Evolutionary conservation across 2,329 filamentous ascomycete genomes (phyloP).

Genomic region (Alternaria longipes): DNA sequence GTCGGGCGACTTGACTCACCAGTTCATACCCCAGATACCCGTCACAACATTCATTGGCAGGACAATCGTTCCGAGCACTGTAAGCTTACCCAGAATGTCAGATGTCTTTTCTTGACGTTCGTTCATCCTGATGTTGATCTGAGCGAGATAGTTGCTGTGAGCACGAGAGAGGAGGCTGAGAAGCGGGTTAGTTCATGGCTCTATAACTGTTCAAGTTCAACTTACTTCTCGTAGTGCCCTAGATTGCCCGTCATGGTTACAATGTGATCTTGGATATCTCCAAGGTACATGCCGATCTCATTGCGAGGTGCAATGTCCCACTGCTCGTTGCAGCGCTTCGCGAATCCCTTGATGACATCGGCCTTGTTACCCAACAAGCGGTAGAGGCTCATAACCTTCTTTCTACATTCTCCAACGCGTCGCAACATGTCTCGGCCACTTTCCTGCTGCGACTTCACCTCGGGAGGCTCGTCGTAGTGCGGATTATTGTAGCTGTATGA

Average conservation of each 20-base stretch:
- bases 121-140: slow-evolving; percentile 99
- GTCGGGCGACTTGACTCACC: slow-evolving; percentile 25
- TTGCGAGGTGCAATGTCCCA: slow-evolving; percentile 95
- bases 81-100: slow-evolving; percentile 92
- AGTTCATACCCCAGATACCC: slow-evolving; percentile 97
- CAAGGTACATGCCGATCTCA: slow-evolving; percentile 96
- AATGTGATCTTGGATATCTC: slow-evolving; percentile 99
- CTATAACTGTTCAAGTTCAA: slow-evolving; percentile 22
- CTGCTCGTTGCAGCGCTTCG: slow-evolving; percentile 96
- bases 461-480: slow-evolving; percentile 45
- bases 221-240: slow-evolving; percentile 93
- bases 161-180: slow-evolving; percentile 84
- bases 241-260: slow-evolving; percentile 98
- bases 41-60: slow-evolving; percentile 99
- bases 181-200: slow-evolving; percentile 21
- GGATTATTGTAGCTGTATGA: slow-evolving; percentile 38
- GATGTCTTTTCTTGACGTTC: slow-evolving; percentile 95
- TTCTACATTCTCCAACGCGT: slow-evolving; percentile 90
- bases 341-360: slow-evolving; percentile 98
- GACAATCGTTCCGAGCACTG: slow-evolving; percentile 95
- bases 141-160: slow-evolving; percentile 97
- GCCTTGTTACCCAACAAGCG: slow-evolving; percentile 94
- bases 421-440: slow-evolving; percentile 83
- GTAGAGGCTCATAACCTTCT: slow-evolving; percentile 97
- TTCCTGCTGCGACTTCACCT: slow-evolving; percentile 55